Conservation (phyloP, 2,329 filamentous ascomycete species). For the Diplodia corticola region DNA sequence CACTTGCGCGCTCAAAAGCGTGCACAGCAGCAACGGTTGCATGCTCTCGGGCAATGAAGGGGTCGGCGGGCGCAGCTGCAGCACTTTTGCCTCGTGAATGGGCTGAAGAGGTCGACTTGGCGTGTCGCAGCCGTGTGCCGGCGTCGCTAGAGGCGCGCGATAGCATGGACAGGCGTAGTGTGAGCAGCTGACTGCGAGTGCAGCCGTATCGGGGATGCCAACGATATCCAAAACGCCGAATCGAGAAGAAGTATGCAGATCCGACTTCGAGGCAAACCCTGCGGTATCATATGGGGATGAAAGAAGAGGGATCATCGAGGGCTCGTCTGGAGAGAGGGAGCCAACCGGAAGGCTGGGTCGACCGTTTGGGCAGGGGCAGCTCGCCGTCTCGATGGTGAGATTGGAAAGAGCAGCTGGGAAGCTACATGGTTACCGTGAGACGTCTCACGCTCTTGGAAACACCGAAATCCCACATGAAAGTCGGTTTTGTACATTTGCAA, state of each 20-base stretch:
- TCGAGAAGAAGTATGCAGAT: constrained; percentile 12
- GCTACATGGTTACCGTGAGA: background rate
- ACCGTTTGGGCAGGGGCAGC: background rate
- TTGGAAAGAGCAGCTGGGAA: background rate
- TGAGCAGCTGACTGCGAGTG: background rate
- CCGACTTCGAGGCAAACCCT: background rate
- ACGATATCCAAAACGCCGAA: constrained; percentile 14
- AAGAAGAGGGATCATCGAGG: background rate
- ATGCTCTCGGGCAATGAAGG: constrained; percentile 36
- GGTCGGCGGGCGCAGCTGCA: constrained; percentile 30
- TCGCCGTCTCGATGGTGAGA: background rate
- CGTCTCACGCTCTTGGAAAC: background rate
- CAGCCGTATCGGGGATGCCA: constrained; percentile 2
- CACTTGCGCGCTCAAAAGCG: constrained; percentile 38
- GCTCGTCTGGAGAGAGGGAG: background rate
- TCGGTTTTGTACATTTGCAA: too few relatives aligned
- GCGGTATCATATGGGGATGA: constrained; percentile 10
- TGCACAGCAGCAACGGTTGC: constrained; percentile 41
- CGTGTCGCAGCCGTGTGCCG: constrained; percentile 39
- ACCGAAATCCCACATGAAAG: too few relatives aligned
- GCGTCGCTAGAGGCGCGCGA: constrained; percentile 40
- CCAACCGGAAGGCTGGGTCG: background rate
- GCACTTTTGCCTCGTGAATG: constrained; percentile 27
- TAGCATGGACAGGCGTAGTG: constrained; percentile 32
- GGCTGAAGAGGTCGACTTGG: constrained; percentile 39